These are phyloP conservation scores for Aspergillus homomorphus DNA, from an alignment of 495 filamentous ascomycete species.

Conservation along the genomic window DNA sequence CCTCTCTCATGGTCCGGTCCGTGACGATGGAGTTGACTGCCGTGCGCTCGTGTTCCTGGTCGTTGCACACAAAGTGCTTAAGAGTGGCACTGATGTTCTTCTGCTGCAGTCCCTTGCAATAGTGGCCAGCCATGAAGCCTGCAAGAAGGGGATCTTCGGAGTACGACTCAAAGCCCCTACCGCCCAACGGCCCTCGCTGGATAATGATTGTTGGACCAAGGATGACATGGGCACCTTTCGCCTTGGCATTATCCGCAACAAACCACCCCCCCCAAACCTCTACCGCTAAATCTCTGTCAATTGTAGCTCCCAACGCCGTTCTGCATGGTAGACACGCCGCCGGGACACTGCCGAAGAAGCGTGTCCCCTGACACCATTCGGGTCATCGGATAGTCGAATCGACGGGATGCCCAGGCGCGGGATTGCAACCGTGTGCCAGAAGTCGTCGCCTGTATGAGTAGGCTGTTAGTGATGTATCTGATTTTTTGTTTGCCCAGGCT, in stretches of 20 bases:
- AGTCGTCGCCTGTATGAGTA: constrained; percentile 50
- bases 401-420: constrained; percentile 61
- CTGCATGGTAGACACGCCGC: constrained; percentile 61
- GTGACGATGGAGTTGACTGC: constrained; percentile 58
- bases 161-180: constrained; percentile 69
- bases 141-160: constrained; percentile 71
- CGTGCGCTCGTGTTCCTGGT: constrained; percentile 63
- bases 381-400: constrained; percentile 63
- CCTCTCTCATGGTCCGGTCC: constrained; percentile 64
- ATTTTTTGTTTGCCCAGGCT: neutral
- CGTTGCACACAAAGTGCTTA: constrained; percentile 74
- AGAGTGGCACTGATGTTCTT: constrained; percentile 60
- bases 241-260: constrained; percentile 57
- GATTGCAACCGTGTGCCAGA: constrained; percentile 68
- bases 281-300: constrained; percentile 53
- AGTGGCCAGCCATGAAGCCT: constrained; percentile 56
- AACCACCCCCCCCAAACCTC: constrained; percentile 50
- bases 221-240: constrained; percentile 62
- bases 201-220: constrained; percentile 75
- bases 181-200: constrained; percentile 65
- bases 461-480: neutral
- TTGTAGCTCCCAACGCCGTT: constrained; percentile 63
- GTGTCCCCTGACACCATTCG: constrained; percentile 65
- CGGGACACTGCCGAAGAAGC: constrained; percentile 59
- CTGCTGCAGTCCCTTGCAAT: constrained; percentile 63